These are phyloP conservation scores for Cladophialophora yegresii DNA, from an alignment of 2,329 filamentous ascomycete species.

Conservation along the genomic window DNA sequence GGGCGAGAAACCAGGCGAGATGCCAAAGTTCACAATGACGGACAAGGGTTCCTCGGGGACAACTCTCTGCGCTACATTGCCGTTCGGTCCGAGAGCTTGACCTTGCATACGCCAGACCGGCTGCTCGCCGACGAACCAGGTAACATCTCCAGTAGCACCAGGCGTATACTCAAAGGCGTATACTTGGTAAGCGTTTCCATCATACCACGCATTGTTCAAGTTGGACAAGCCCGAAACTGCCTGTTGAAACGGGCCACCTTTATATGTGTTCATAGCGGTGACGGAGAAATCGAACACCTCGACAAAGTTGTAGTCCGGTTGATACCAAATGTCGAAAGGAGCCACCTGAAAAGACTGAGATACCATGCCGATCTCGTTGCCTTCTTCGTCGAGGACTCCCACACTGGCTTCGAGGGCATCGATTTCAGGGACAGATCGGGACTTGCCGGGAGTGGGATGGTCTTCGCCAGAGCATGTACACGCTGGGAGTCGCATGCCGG, in stretches of 20 bases:
- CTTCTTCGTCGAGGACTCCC: constrained; percentile 52
- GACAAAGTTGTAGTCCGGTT: constrained; percentile 65
- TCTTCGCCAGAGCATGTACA: constrained; percentile 67
- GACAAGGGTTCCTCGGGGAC: constrained; percentile 69
- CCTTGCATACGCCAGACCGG: constrained; percentile 66
- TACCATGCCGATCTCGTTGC: constrained; percentile 59
- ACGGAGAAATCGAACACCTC: constrained; percentile 64
- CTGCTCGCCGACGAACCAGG: constrained; percentile 66
- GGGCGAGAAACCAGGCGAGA: constrained; percentile 66
- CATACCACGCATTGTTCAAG: constrained; percentile 67
- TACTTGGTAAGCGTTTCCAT: constrained; percentile 63
- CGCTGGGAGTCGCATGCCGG: constrained; percentile 69
- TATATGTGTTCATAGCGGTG: constrained; percentile 61
- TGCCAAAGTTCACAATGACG: constrained; percentile 69
- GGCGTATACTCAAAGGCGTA: constrained; percentile 67
- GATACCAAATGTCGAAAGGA: constrained; percentile 70
- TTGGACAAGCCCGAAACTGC: constrained; percentile 63
- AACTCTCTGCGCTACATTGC: constrained; percentile 66
- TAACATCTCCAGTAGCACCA: constrained; percentile 61
- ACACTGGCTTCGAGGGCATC: constrained; percentile 72
- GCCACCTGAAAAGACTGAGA: constrained; percentile 69
- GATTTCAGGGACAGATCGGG: constrained; percentile 69
- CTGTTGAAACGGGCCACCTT: constrained; percentile 64
- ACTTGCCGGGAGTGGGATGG: constrained; percentile 66
- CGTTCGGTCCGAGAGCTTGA: constrained; percentile 65